Conservation (phyloP, 208 protist species). For the Endotrypanum monterogeii region DNA sequence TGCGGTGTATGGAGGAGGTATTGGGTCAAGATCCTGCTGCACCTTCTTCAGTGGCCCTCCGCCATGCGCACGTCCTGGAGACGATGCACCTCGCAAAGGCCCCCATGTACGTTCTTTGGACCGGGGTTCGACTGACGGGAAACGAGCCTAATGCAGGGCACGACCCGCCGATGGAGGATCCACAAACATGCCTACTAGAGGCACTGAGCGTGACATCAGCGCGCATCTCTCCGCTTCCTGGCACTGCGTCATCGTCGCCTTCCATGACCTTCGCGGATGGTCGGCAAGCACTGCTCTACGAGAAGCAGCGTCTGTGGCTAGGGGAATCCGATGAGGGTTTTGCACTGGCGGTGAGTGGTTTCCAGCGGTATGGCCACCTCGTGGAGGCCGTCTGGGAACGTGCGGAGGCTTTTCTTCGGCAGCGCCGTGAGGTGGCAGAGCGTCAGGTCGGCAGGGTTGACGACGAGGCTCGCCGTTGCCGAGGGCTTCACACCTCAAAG, state of each 20-base stretch:
- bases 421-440: conserved; percentile 53
- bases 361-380: conserved; percentile 32
- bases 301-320: conserved; percentile 61
- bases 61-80: conserved; percentile 40
- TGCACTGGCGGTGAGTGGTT: conserved; percentile 44
- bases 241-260: neutral
- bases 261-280: neutral
- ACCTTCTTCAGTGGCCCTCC: conserved; percentile 2
- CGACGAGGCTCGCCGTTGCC: neutral
- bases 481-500: neutral
- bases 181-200: conserved; percentile 26
- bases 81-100: conserved; percentile 79
- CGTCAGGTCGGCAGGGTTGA: conserved; percentile 12
- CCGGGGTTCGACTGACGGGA: neutral
- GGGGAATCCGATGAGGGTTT: conserved; percentile 69
- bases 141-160: neutral
- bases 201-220: conserved; percentile 16
- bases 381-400: conserved; percentile 56
- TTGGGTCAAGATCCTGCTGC: neutral
- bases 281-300: neutral
- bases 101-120: conserved; percentile 69
- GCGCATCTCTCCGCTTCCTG: conserved; percentile 16
- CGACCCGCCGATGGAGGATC: neutral
- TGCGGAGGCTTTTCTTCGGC: conserved; percentile 29
- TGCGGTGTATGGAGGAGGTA: conserved; percentile 43